Evolutionary conservation across 2,329 filamentous ascomycete species (phyloP), one percentile per base, ranked within the genome.

Genomic region (Monilinia aucupariae): DNA sequence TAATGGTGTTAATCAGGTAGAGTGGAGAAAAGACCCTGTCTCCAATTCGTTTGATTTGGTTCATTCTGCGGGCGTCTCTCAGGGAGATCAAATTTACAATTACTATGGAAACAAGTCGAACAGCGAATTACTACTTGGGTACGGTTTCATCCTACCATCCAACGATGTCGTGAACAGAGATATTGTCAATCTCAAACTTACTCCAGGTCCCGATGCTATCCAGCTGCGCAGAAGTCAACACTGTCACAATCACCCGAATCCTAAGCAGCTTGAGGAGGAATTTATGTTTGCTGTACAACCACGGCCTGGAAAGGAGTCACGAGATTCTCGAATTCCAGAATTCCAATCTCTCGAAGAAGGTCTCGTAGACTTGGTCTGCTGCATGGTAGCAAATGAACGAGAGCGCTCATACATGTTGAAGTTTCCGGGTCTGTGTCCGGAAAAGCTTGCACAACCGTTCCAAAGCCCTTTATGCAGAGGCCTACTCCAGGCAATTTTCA

Each of bases 91-190:
- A 66, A 75, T 82, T 30, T 86, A 80, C 70, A 90, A 90, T 76
- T 91, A 90, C 73, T 92, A 92, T 71, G 88, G 88, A 37, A 75
- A 78, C n/a, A 89, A 90, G 74, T 89, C 87, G 8, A 92, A 91
- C 69, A 87, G 86, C 64, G 87, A 90, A 75, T 76, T 88, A 30
- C 78, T 88, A 1, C 75, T 88, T 2, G 85, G 81, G 0, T 88
- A 88, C 69, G 84, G 85, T 2, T 88, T 88, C 70, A 78, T 82
- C 66, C 71, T 87, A 0, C 78, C 80, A 1, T 75, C 79, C 60
- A 78, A 77, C 0, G 37, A 43, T 49, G 2, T 27, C 25, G 15
- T 53, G 72, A 75, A 63, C n/a, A 72, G 70, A 5, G 74, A 85
- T 62, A 45, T 60, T 22, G 68, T 71, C 13, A 71, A 72, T 43